phyloP scores from a whole-genome alignment of 2,329 filamentous ascomycete species.

The Penicillium sp. region DNA sequence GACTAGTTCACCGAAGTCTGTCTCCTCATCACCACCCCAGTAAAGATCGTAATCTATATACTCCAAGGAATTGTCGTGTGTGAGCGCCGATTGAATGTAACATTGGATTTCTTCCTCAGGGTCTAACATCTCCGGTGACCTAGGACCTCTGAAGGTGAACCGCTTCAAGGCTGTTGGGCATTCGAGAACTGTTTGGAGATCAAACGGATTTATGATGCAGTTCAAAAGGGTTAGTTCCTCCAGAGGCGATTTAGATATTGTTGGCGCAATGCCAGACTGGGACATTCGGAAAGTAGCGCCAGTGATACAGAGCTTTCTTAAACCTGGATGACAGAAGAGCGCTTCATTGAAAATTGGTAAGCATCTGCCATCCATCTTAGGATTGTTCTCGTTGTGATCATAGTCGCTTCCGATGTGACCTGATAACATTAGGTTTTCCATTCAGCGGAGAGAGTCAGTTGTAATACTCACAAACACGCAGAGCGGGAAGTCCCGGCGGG shows the following conservation, averaged over 20 bases:
- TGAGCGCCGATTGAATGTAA: background rate
- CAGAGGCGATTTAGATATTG: background rate
- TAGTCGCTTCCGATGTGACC: conserved; percentile 11
- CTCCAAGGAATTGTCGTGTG: background rate
- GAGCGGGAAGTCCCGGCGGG: background rate
- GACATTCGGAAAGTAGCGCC: background rate
- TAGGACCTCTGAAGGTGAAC: conserved; percentile 3
- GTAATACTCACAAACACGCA: conserved; percentile 5
- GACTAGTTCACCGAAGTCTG: background rate
- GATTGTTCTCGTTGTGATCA: background rate
- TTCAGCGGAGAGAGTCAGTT: background rate
- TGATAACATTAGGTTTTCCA: background rate
- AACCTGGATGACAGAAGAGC: conserved; percentile 5
- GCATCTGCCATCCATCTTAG: background rate
- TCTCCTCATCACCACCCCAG: conserved; percentile 2
- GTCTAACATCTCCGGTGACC: background rate
- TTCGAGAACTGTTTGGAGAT: background rate
- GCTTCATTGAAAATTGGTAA: background rate
- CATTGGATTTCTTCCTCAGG: too few species aligned
- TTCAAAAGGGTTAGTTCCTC: conserved; percentile 11
- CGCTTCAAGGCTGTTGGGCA: conserved; percentile 5
- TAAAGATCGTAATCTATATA: conserved; percentile 10
- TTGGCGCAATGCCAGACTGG: rapidly evolving
- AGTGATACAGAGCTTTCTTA: conserved; percentile 9
- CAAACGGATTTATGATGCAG: background rate